Conservation (phyloP, 2,329 filamentous ascomycete genomes). For the Ilyonectria robusta region DNA sequence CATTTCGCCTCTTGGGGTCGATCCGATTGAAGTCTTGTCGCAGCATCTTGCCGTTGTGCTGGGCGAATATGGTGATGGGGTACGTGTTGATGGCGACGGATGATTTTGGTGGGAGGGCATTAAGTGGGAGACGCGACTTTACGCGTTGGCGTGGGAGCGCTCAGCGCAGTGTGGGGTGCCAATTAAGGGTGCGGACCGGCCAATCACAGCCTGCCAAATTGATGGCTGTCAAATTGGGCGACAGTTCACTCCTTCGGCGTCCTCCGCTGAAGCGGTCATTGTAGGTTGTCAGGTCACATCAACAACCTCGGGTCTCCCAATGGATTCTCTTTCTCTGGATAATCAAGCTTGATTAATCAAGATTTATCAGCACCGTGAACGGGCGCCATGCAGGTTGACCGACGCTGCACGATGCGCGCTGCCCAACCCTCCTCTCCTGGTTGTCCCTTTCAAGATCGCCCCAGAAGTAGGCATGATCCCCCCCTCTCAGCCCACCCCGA, state of each 20-base stretch:
- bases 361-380: no score
- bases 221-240: neutral
- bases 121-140: conserved; percentile 52
- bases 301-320: no score
- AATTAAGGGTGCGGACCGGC: conserved; percentile 40
- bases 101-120: conserved; percentile 27
- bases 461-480: conserved; percentile 26
- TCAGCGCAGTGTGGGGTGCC: conserved; percentile 34
- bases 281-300: no score
- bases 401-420: neutral
- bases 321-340: no score
- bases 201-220: conserved; percentile 33
- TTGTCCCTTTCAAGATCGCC: conserved; percentile 29
- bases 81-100: conserved; percentile 26
- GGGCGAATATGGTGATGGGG: conserved; percentile 12
- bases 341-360: no score
- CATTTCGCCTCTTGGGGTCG: conserved; percentile 81
- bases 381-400: neutral
- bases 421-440: neutral
- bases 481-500: neutral
- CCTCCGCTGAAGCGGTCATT: no score
- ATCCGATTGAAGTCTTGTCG: conserved; percentile 67
- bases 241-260: no score
- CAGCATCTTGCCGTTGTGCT: conserved; percentile 57
- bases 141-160: conserved; percentile 47